Conservation (phyloP, 2,329 filamentous ascomycete species). For the Xylariomycetidae sp. region DNA sequence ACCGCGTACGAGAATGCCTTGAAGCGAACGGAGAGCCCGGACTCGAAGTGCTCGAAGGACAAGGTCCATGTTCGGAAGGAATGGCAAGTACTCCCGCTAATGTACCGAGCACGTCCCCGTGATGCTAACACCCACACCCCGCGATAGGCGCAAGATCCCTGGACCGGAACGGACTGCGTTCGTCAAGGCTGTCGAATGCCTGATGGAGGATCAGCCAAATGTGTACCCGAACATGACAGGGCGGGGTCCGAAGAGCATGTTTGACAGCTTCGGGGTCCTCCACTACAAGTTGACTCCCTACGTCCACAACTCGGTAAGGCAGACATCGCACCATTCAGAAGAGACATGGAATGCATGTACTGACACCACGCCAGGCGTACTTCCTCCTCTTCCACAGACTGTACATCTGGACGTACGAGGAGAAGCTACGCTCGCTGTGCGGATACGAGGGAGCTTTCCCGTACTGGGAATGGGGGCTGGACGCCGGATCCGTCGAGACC, state of each 20-base stretch:
- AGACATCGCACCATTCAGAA: background rate
- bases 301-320: slow-evolving; percentile 23
- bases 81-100: slow-evolving; percentile 15
- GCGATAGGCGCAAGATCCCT: slow-evolving; percentile 21
- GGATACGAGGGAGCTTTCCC: slow-evolving; percentile 28
- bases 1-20: slow-evolving; percentile 19
- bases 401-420: slow-evolving; percentile 30
- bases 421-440: slow-evolving; percentile 28
- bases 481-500: slow-evolving; percentile 28
- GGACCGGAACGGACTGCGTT: slow-evolving; percentile 20
- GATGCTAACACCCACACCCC: background rate
- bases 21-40: slow-evolving; percentile 14
- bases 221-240: slow-evolving; percentile 22
- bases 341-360: background rate
- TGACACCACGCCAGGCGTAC: slow-evolving; percentile 18
- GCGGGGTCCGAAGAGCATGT: slow-evolving; percentile 20
- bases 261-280: slow-evolving; percentile 25
- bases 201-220: slow-evolving; percentile 21
- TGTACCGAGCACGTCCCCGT: too few relatives aligned
- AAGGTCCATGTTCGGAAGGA: slow-evolving; percentile 24
- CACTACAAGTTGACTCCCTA: slow-evolving; percentile 23
- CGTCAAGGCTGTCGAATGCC: slow-evolving; percentile 22
- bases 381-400: slow-evolving; percentile 33
- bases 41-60: slow-evolving; percentile 20
- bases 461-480: slow-evolving; percentile 32